phyloP scores from a whole-genome alignment of 140 eudicot genomes.

The Stevia rebaudiana region DNA sequence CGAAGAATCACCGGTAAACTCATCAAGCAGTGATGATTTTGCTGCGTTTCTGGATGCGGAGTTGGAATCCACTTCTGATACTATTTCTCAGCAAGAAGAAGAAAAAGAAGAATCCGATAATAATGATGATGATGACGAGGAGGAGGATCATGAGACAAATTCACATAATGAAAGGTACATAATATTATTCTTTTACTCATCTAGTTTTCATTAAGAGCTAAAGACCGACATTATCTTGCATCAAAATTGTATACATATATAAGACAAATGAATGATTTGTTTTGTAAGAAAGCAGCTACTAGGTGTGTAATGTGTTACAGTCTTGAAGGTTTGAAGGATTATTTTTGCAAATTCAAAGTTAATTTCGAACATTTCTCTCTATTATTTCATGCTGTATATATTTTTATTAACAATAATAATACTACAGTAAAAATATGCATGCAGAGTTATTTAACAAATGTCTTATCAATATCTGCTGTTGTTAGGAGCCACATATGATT shows the following conservation, averaged over 20 bases:
- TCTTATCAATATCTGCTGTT: neutral
- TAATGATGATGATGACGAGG: neutral
- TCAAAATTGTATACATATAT: neutral
- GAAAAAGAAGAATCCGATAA: conserved; percentile 9
- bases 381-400: neutral
- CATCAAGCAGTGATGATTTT: conserved; percentile 47
- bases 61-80: conserved; percentile 40
- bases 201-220: neutral
- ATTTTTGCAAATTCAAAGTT: neutral
- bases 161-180: conserved; percentile 24
- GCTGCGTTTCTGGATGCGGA: conserved; percentile 40
- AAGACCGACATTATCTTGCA: neutral
- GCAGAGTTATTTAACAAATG: neutral
- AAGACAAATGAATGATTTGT: neutral
- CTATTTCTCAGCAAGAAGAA: conserved; percentile 17
- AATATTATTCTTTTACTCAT: neutral
- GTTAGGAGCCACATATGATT: conserved; percentile 2
- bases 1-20: conserved; percentile 33
- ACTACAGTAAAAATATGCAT: neutral
- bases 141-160: conserved; percentile 9
- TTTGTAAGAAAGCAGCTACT: neutral
- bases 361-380: neutral
- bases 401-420: neutral
- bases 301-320: neutral
- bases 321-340: neutral